A percentile compares a stretch with the other conserved stretches of the same genome.
phyloP scores from a whole-genome alignment of 2,329 filamentous ascomycete species.

The Diaporthe nobilis region DNA sequence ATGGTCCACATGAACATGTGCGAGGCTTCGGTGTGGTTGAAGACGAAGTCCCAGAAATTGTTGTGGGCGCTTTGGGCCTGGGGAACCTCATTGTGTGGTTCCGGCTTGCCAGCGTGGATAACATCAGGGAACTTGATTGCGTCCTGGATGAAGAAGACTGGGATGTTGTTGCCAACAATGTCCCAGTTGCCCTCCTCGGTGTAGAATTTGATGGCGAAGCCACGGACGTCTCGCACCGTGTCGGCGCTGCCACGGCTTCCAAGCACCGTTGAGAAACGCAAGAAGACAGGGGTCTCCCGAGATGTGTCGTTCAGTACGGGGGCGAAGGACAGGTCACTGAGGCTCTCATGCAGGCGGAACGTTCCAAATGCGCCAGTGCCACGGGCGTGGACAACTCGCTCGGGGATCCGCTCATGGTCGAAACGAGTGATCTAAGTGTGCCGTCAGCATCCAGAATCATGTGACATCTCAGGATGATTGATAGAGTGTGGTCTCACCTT shows the following conservation, averaged over 20 bases:
- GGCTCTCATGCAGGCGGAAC: conserved; percentile 76
- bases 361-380: conserved; percentile 57
- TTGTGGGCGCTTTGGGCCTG: conserved; percentile 81
- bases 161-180: conserved; percentile 80
- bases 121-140: conserved; percentile 81
- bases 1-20: conserved; percentile 87
- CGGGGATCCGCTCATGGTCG: conserved; percentile 68
- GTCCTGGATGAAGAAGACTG: conserved; percentile 84
- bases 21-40: conserved; percentile 77
- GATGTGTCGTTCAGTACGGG: conserved; percentile 75
- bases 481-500: conserved; percentile 64
- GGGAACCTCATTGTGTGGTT: conserved; percentile 79
- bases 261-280: conserved; percentile 84
- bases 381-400: conserved; percentile 52
- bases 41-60: conserved; percentile 84
- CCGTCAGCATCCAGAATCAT: background rate
- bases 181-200: conserved; percentile 85
- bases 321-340: conserved; percentile 73
- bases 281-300: conserved; percentile 73
- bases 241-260: conserved; percentile 83
- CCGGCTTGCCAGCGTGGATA: conserved; percentile 74
- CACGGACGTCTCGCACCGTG: conserved; percentile 86
- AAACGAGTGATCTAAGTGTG: conserved; percentile 76
- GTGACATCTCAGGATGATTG: background rate
- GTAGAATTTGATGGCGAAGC: conserved; percentile 85